These are phyloP conservation scores for Mucor circinelloides DNA, from an alignment of 371 early-diverging fungal genomes.

Conservation along the genomic window DNA sequence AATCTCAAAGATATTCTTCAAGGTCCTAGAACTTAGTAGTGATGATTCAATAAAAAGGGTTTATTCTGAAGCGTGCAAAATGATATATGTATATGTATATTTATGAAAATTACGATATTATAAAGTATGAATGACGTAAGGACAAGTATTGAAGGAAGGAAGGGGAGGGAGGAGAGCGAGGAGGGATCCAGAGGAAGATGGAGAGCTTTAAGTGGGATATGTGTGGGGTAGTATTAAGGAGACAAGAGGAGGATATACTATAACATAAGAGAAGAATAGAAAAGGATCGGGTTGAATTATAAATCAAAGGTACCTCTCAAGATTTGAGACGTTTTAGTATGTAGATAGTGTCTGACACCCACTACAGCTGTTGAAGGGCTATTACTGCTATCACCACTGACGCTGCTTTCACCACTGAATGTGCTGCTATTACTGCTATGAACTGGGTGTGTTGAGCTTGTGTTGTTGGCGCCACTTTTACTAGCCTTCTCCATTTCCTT, in stretches of 20 bases:
- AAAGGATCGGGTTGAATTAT: slow-evolving; percentile 5
- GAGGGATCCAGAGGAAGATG: neutral
- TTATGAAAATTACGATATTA: slow-evolving; percentile 4
- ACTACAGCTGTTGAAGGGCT: neutral
- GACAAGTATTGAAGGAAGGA: neutral
- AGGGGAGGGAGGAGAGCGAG: neutral
- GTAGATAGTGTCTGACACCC: slow-evolving; percentile 22
- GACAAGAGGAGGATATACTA: neutral
- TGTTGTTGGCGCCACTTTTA: neutral
- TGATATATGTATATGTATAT: neutral
- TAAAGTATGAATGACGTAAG: neutral
- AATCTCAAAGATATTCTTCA: slow-evolving; percentile 70
- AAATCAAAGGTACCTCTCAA: slow-evolving; percentile 18
- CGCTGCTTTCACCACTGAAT: slow-evolving; percentile 12
- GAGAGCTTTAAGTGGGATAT: neutral
- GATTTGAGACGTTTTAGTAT: slow-evolving; percentile 26
- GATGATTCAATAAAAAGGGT: neutral
- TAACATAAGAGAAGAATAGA: neutral
- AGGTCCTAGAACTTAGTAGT: slow-evolving; percentile 40
- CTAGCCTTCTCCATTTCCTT: slow-evolving; percentile 43
- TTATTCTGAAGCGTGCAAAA: neutral
- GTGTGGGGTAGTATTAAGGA: neutral
- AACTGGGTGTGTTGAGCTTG: neutral
- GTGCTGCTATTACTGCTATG: slow-evolving; percentile 18
- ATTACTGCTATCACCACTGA: slow-evolving; percentile 6